Evolutionary conservation across 352 stramenopile genomes (phyloP), one percentile per base, ranked within the genome.

Genomic region (Globisporangium cylindrosporum): DNA sequence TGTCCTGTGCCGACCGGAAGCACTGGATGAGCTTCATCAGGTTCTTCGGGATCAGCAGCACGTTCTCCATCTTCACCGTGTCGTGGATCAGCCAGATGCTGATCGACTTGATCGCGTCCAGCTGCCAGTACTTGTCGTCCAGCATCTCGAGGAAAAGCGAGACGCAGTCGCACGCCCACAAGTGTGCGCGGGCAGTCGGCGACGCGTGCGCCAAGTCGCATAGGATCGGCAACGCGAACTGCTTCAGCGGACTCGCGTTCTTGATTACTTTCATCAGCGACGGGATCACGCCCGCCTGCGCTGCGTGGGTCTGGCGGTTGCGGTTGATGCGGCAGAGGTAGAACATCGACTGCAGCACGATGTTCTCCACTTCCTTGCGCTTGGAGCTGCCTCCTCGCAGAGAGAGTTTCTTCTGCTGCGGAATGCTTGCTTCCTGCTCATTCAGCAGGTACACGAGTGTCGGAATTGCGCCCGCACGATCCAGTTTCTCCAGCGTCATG

Each of bases 301-400:
- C 92, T 7, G 94, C 94, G 59, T 93, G 84, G 3, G 87, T 96
- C 49, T 98, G 92, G 0, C 93, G 86, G n/a, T 88, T 94, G 7
- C 89, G 77, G 67, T 97, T 97, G 67, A 98, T 95, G 15, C 91
- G 87, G 67, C 93, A 98, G 15, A 98, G 73, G 67, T 98, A 98
- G 62, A 95, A 98, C 80, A 98, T 97, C 3, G 88, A 84, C 69
- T 94, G 92, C 7, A 98, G 78, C 43, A 97, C 84, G 62, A 97
- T 88, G 55, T 96, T 97, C 66, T 98, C 90, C 2, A 97, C 73
- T 61, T 97, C 91, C 66, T 97, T 87, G 25, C 74, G 78, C 69
- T 82, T 91, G 41, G 59, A 73, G 51, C 69, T 73, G 6, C 54
- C 62, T 7, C 34, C 53, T 20, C 32, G 59, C 24, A 49, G 49